phyloP scores from a whole-genome alignment of 345 rosid genomes.

The Citrus cavaleriei region DNA sequence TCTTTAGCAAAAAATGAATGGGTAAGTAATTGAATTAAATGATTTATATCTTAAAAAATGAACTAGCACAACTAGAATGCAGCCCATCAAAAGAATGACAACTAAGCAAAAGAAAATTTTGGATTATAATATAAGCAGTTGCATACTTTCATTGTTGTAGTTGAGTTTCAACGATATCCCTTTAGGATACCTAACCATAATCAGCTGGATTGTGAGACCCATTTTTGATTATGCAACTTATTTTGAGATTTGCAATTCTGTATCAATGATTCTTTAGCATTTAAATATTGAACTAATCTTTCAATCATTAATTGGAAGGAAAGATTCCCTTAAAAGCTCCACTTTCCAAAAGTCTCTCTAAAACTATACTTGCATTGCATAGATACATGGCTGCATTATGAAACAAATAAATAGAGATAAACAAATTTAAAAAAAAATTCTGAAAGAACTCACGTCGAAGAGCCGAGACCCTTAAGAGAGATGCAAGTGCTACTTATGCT shows the following conservation, averaged over 20 bases:
- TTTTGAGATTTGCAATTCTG: not conserved
- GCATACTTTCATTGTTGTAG: not conserved
- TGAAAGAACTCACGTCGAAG: too few relatives aligned
- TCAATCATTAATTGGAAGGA: conserved; percentile 4
- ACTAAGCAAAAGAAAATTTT: too few relatives aligned
- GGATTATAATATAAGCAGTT: not conserved
- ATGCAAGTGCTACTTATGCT: too few relatives aligned
- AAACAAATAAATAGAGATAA: too few relatives aligned
- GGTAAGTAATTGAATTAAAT: too few relatives aligned
- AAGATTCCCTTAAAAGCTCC: not conserved
- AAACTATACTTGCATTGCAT: not conserved
- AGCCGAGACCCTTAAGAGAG: too few relatives aligned
- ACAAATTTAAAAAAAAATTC: too few relatives aligned
- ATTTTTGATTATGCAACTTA: not conserved
- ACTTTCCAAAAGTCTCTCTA: not conserved
- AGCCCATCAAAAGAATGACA: too few relatives aligned
- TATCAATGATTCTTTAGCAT: not conserved
- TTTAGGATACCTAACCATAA: not conserved
- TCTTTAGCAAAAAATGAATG: not conserved
- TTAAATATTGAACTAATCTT: not conserved
- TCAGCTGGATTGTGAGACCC: not conserved
- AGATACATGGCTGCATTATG: too few relatives aligned
- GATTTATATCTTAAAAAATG: too few relatives aligned
- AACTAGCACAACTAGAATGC: too few relatives aligned
- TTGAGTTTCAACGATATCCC: not conserved